phyloP scores from a whole-genome alignment of 2,329 filamentous ascomycete species.

The Colletotrichum higginsianum region DNA sequence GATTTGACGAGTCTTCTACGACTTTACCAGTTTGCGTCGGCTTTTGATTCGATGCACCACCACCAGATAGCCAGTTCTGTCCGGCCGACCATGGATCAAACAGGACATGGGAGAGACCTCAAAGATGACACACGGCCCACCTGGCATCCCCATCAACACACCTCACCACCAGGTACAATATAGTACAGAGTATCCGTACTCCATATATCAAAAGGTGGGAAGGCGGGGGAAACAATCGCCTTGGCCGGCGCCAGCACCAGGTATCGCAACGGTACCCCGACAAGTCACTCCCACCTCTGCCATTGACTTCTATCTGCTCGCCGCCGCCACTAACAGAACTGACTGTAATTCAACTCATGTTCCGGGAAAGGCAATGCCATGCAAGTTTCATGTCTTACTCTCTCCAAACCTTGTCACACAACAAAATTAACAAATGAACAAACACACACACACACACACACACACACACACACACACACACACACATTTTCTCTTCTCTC shows the following conservation, averaged over 20 bases:
- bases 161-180: no score
- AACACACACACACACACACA: no score
- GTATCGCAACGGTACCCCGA: slow-evolving; percentile 21
- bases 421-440: no score
- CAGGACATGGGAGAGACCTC: slow-evolving; percentile 1
- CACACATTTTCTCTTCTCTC: neutral
- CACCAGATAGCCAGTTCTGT: no score
- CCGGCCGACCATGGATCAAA: neutral
- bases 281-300: slow-evolving; percentile 12
- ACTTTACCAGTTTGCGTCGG: neutral
- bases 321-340: neutral
- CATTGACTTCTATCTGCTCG: neutral
- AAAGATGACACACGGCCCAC: neutral
- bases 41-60: neutral
- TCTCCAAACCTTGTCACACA: slow-evolving; percentile 3
- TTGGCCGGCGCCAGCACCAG: neutral
- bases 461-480: neutral
- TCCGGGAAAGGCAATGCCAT: neutral
- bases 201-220: slow-evolving; percentile 19
- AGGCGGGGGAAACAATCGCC: slow-evolving; percentile 23
- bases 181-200: neutral
- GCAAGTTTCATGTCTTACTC: slow-evolving; percentile 1
- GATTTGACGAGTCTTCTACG: neutral
- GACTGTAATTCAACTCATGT: neutral
- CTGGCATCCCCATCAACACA: neutral